These are phyloP conservation scores for Harrya chromipes DNA, from an alignment of 768 basidiomycete species.

Conservation along the genomic window DNA sequence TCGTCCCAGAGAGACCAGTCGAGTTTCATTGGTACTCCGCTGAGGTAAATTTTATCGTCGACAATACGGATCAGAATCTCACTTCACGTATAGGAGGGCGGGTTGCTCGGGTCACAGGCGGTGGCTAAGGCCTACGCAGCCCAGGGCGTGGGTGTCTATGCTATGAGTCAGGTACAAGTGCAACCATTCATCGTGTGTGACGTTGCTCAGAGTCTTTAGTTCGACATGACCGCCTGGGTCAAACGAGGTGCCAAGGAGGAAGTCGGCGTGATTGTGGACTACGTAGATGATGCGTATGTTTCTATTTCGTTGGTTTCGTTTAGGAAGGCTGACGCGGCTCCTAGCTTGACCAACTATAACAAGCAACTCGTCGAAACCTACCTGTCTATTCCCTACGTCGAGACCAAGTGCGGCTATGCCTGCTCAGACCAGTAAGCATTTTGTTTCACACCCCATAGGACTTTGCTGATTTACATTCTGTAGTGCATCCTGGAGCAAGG, in stretches of 20 bases:
- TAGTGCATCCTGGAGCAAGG: slow-evolving; percentile 80
- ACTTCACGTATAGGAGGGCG: slow-evolving; percentile 53
- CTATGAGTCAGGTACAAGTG: slow-evolving; percentile 31
- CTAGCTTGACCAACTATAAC: slow-evolving; percentile 78
- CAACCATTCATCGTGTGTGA: background rate
- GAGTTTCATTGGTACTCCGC: slow-evolving; percentile 52
- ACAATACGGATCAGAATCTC: background rate
- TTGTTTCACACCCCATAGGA: slow-evolving; percentile 21
- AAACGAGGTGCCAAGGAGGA: slow-evolving; percentile 74
- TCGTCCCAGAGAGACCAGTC: slow-evolving; percentile 39
- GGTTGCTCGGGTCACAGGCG: slow-evolving; percentile 87
- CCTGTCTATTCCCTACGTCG: slow-evolving; percentile 74
- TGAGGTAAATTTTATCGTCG: slow-evolving; percentile 27
- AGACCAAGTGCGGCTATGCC: slow-evolving; percentile 91
- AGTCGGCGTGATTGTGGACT: slow-evolving; percentile 86
- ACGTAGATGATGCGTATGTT: slow-evolving; percentile 58
- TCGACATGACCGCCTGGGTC: slow-evolving; percentile 95
- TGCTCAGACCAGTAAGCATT: slow-evolving; percentile 85
- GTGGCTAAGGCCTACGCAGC: slow-evolving; percentile 72
- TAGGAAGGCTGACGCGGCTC: slow-evolving; percentile 7
- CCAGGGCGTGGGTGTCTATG: slow-evolving; percentile 19
- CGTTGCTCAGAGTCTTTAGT: slow-evolving; percentile 47
- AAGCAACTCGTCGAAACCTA: slow-evolving; percentile 71
- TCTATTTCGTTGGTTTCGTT: slow-evolving; percentile 22
- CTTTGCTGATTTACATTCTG: slow-evolving; percentile 8